These are phyloP conservation scores for Trametes meyenii DNA, from an alignment of 768 basidiomycete genomes.

Conservation along the genomic window DNA sequence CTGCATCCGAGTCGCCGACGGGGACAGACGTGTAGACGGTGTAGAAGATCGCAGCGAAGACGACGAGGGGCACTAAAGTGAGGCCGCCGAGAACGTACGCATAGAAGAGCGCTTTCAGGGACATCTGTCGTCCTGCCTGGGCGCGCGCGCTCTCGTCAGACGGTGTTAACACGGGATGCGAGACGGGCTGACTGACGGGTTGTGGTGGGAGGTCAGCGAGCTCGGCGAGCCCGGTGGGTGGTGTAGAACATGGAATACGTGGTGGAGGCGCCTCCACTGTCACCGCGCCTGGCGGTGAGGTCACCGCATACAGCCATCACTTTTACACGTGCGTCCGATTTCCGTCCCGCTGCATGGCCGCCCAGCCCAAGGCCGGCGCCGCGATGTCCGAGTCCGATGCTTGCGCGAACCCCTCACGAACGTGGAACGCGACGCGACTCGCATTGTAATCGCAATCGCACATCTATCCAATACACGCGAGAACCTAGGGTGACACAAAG, in stretches of 20 bases:
- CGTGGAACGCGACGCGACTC: not conserved
- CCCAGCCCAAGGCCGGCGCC: not conserved
- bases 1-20: slow-evolving; percentile 56
- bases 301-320: slow-evolving; percentile 24
- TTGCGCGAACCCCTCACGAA: not conserved
- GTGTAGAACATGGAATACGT: slow-evolving; percentile 24
- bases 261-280: slow-evolving; percentile 17
- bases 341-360: not conserved
- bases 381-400: not conserved
- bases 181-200: slow-evolving; percentile 4
- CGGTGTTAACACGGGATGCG: not conserved
- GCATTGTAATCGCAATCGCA: too few relatives aligned
- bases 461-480: too few relatives aligned
- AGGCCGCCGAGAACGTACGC: slow-evolving; percentile 89
- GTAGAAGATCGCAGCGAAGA: slow-evolving; percentile 59
- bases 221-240: slow-evolving; percentile 20
- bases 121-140: slow-evolving; percentile 46
- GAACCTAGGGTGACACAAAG: too few relatives aligned
- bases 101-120: slow-evolving; percentile 70
- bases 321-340: slow-evolving; percentile 16
- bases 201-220: slow-evolving; percentile 11
- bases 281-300: slow-evolving; percentile 16
- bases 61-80: slow-evolving; percentile 82
- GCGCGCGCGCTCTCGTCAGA: slow-evolving; percentile 12
- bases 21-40: slow-evolving; percentile 86